Conservation (phyloP, 495 filamentous ascomycete genomes). For the Aspergillus steynii region DNA sequence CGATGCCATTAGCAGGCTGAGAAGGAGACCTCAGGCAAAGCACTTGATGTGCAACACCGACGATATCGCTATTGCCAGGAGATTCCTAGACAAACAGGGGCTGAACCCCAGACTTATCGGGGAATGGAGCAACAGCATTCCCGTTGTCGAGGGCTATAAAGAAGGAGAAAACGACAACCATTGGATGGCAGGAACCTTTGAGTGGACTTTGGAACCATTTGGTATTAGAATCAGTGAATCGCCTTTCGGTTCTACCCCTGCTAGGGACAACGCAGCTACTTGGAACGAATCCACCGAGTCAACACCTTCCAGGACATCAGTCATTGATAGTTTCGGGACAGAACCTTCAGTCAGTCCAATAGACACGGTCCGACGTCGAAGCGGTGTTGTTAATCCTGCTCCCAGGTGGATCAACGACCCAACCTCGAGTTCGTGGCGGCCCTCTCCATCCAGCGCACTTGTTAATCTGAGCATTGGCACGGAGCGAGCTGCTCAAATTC, state of each 20-base stretch:
- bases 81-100: slow-evolving; percentile 27
- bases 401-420: slow-evolving; percentile 5
- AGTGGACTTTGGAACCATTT: neutral
- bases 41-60: slow-evolving; percentile 27
- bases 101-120: slow-evolving; percentile 32
- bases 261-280: neutral
- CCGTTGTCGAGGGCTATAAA: slow-evolving; percentile 7
- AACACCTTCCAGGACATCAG: slow-evolving; percentile 1
- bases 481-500: slow-evolving; percentile 15
- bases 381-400: neutral
- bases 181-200: neutral
- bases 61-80: slow-evolving; percentile 30
- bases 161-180: neutral
- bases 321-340: slow-evolving; percentile 15
- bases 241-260: neutral
- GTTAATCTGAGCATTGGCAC: slow-evolving; percentile 18
- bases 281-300: neutral
- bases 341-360: neutral
- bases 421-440: neutral
- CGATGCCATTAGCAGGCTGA: slow-evolving; percentile 14
- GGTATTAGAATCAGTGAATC: neutral
- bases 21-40: slow-evolving; percentile 12
- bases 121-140: slow-evolving; percentile 30
- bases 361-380: neutral
- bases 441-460: slow-evolving; percentile 9